These are phyloP conservation scores for Alopecurus myosuroides DNA, from an alignment of 176 grass and related monocot species.

Conservation along the genomic window DNA sequence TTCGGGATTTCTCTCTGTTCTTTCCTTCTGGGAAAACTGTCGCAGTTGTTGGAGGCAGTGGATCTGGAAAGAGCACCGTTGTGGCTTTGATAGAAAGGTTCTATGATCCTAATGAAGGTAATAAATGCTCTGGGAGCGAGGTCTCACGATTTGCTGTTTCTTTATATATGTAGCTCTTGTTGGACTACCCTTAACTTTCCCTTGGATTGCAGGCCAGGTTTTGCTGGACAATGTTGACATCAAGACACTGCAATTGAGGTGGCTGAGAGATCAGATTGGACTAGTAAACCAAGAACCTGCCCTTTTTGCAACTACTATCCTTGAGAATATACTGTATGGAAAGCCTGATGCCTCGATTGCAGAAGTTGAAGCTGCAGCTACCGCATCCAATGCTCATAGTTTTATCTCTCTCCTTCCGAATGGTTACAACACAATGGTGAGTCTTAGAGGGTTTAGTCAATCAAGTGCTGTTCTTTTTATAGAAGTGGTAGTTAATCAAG, in stretches of 20 bases:
- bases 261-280: constrained; percentile 96
- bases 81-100: constrained; percentile 97
- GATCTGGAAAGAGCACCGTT: constrained; percentile 96
- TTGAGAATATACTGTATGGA: constrained; percentile 96
- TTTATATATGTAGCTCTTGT: not conserved
- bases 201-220: constrained; percentile 64
- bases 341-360: constrained; percentile 84
- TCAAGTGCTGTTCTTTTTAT: not conserved
- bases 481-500: not conserved
- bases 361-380: constrained; percentile 85
- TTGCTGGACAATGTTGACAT: constrained; percentile 97
- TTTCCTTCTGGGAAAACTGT: constrained; percentile 92
- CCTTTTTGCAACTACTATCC: constrained; percentile 93
- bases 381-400: constrained; percentile 91
- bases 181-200: not conserved
- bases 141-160: not conserved
- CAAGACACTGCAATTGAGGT: constrained; percentile 83
- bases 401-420: constrained; percentile 89
- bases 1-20: constrained; percentile 94
- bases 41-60: constrained; percentile 96
- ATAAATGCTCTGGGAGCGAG: not conserved
- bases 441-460: not conserved
- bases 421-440: constrained; percentile 84
- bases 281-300: constrained; percentile 99
- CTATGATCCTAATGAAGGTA: constrained; percentile 99